These are phyloP conservation scores for Ophidiomyces ophidiicola DNA, from an alignment of 2,329 filamentous ascomycete genomes.

Conservation along the genomic window DNA sequence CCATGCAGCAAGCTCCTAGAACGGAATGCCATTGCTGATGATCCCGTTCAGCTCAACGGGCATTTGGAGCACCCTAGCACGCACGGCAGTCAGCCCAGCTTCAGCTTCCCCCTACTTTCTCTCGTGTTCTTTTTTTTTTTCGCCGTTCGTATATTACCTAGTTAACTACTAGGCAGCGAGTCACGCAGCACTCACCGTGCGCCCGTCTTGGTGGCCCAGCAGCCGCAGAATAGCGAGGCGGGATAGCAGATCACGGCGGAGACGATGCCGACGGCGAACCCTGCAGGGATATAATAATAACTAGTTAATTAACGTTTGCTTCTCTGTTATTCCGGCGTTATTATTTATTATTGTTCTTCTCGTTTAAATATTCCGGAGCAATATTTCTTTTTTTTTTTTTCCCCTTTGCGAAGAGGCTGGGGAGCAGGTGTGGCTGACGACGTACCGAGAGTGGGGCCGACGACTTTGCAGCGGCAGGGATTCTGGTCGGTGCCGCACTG, in stretches of 20 bases:
- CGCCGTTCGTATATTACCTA: not conserved
- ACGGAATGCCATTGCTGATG: constrained; percentile 40
- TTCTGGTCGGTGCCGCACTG: constrained; percentile 47
- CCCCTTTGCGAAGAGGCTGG: not conserved
- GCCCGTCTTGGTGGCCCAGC: constrained; percentile 42
- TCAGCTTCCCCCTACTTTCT: not conserved
- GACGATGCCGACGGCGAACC: constrained; percentile 37
- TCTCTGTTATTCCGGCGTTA: not conserved
- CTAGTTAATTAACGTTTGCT: not conserved
- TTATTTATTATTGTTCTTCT: not conserved
- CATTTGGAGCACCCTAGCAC: constrained; percentile 42
- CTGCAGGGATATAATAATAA: constrained; percentile 16
- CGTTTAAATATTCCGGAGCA: not conserved
- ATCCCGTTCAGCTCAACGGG: constrained; percentile 42
- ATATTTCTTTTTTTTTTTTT: not conserved
- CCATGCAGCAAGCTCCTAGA: constrained; percentile 19
- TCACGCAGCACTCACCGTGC: constrained; percentile 36
- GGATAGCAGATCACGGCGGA: constrained; percentile 46
- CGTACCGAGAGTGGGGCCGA: constrained; percentile 43
- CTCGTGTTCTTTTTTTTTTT: not conserved
- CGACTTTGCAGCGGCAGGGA: constrained; percentile 45
- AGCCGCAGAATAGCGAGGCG: constrained; percentile 45
- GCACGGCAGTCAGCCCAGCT: constrained; percentile 12
- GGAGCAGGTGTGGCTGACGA: constrained; percentile 3
- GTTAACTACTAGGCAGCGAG: too few relatives aligned